A percentile compares a stretch with the other conserved stretches of the same genome.
phyloP scores from a whole-genome alignment of 2,329 filamentous ascomycete species.

The Phaeoacremonium minimum region DNA sequence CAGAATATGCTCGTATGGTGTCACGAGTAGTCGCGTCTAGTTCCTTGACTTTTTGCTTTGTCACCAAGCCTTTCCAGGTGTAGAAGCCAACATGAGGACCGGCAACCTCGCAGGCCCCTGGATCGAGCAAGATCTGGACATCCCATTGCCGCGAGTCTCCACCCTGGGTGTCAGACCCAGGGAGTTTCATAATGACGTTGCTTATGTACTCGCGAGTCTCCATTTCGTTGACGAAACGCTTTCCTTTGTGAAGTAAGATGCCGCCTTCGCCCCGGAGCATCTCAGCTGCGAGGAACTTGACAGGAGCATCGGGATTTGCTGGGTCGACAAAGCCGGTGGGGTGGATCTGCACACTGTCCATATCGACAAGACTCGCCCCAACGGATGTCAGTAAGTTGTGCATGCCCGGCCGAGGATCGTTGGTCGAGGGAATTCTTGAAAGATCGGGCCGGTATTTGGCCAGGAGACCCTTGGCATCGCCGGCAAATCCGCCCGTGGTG shows the following conservation, averaged over 20 bases:
- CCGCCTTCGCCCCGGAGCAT: constrained; percentile 60
- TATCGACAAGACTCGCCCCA: constrained; percentile 40
- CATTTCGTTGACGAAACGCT: constrained; percentile 59
- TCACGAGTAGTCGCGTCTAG: constrained; percentile 32
- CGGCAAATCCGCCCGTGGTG: constrained; percentile 58
- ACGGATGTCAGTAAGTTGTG: constrained; percentile 36
- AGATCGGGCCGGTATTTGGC: constrained; percentile 55
- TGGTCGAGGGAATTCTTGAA: constrained; percentile 56
- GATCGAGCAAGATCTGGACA: constrained; percentile 54
- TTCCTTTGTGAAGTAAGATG: constrained; percentile 44
- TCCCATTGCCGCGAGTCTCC: constrained; percentile 48
- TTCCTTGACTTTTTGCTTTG: constrained; percentile 49
- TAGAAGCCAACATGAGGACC: constrained; percentile 60
- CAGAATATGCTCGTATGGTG: constrained; percentile 44
- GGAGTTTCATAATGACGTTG: constrained; percentile 40
- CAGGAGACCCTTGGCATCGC: constrained; percentile 54
- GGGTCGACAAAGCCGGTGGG: constrained; percentile 62
- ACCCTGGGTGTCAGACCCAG: constrained; percentile 17
- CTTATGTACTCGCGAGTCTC: constrained; percentile 55
- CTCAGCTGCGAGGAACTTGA: constrained; percentile 63
- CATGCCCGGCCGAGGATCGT: constrained; percentile 52
- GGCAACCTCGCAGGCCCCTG: constrained; percentile 47
- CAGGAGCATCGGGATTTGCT: constrained; percentile 31
- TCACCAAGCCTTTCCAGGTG: constrained; percentile 55
- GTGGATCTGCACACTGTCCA: constrained; percentile 59